A percentile compares a stretch with the other conserved stretches of the same genome.
Conservation (phyloP, 164 flowering plant genomes). For the Warburgia ugandensis region DNA sequence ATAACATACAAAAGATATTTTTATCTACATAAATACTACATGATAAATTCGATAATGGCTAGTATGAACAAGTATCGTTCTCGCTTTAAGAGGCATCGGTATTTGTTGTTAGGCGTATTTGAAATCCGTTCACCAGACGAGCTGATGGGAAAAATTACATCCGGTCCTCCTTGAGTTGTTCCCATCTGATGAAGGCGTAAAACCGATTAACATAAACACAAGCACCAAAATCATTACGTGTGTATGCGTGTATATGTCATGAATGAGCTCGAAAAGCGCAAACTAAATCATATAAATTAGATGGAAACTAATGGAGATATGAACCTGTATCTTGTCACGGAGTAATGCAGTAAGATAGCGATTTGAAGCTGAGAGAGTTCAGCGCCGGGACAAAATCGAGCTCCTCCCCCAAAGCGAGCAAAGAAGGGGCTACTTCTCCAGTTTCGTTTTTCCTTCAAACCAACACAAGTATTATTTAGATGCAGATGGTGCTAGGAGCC, state of each 20-base stretch:
- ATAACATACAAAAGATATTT: no score
- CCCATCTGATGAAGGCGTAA: constrained; percentile 46
- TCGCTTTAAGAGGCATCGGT: no score
- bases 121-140: constrained; percentile 75
- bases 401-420: constrained; percentile 84
- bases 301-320: constrained; percentile 1
- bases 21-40: no score
- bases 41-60: no score
- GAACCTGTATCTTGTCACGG: constrained; percentile 51
- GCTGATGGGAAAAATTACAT: constrained; percentile 92
- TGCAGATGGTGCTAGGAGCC: background rate
- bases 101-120: constrained; percentile 36
- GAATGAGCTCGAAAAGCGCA: background rate
- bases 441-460: constrained; percentile 60
- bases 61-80: no score
- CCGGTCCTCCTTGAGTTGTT: constrained; percentile 55
- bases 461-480: background rate
- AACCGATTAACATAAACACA: background rate
- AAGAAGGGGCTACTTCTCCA: constrained; percentile 65
- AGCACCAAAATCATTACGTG: background rate
- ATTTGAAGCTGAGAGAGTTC: constrained; percentile 83
- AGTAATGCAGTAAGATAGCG: constrained; percentile 68
- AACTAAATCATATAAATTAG: background rate
- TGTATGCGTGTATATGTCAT: background rate
- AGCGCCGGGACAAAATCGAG: constrained; percentile 84